These are phyloP conservation scores for Kwoniella heveanensis DNA, from an alignment of 768 basidiomycete genomes.

Conservation along the genomic window DNA sequence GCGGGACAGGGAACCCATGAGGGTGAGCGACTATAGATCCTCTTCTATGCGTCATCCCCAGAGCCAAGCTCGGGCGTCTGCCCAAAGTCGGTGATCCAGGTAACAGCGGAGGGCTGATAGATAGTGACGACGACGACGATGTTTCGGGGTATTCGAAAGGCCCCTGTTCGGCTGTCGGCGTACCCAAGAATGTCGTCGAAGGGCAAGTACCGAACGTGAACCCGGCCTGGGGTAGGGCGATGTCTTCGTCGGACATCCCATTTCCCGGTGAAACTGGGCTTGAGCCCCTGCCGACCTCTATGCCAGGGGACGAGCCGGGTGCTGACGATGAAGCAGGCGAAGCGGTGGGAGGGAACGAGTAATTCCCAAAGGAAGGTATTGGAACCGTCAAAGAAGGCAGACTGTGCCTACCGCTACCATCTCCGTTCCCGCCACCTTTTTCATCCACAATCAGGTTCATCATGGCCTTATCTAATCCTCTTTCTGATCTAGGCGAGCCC, in stretches of 20 bases:
- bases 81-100: constrained; percentile 5
- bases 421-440: neutral
- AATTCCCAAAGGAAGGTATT: constrained; percentile 11
- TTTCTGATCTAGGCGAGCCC: neutral
- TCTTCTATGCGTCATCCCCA: constrained; percentile 16
- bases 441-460: neutral
- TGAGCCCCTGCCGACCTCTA: neutral
- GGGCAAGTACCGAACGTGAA: constrained; percentile 44
- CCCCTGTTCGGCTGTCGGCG: constrained; percentile 50
- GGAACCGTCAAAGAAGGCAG: constrained; percentile 9
- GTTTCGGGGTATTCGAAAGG: constrained; percentile 48
- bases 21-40: constrained; percentile 18
- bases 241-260: constrained; percentile 6
- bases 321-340: constrained; percentile 10
- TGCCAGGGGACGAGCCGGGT: constrained; percentile 9
- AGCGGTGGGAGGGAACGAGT: constrained; percentile 3
- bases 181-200: constrained; percentile 33
- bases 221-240: constrained; percentile 17
- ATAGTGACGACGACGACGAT: neutral
- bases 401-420: constrained; percentile 1
- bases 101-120: constrained; percentile 6
- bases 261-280: neutral
- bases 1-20: neutral
- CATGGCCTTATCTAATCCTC: neutral
- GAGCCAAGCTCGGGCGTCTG: neutral